These are phyloP conservation scores for Yamadazyma scolyti DNA, from an alignment of 805 yeast genomes.

Conservation along the genomic window DNA sequence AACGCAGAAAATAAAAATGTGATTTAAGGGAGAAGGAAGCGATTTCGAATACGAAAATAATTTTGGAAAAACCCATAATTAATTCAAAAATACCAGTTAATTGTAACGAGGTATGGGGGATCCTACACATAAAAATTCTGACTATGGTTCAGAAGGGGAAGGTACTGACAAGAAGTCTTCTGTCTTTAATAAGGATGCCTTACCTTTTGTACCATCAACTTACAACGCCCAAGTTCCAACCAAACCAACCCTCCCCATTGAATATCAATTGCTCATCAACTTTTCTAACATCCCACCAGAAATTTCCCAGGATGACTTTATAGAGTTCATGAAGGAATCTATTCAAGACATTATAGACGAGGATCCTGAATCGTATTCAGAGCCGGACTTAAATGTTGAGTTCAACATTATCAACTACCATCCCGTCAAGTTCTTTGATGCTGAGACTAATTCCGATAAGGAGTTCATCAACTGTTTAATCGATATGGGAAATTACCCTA, in stretches of 20 bases:
- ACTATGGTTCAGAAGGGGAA: too few species aligned
- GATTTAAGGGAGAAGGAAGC: constrained; percentile 4
- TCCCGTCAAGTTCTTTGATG: constrained; percentile 1
- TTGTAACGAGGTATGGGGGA: too few species aligned
- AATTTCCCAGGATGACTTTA: constrained; percentile 9
- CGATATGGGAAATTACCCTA: constrained; percentile 4
- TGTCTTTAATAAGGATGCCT: constrained; percentile 20
- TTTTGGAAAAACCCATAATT: too few species aligned
- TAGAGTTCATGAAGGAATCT: constrained; percentile 9
- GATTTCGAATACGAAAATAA: too few species aligned
- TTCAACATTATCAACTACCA: constrained; percentile 6
- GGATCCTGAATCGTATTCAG: too few species aligned
- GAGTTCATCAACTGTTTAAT: constrained; percentile 2
- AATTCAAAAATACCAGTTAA: neutral
- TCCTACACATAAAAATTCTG: too few species aligned
- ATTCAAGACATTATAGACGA: too few species aligned
- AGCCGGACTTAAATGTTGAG: constrained; percentile 3
- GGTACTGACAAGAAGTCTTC: too few species aligned
- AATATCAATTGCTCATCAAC: too few species aligned
- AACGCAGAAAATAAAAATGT: too few species aligned
- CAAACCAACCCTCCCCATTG: too few species aligned
- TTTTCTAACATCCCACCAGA: constrained; percentile 14
- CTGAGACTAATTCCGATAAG: neutral
- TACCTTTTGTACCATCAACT: constrained; percentile 16
- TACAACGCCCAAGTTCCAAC: too few species aligned